Base-by-base conservation (phyloP, 495 filamentous ascomycete genomes). In the Penicillium maclennaniae region DNA sequence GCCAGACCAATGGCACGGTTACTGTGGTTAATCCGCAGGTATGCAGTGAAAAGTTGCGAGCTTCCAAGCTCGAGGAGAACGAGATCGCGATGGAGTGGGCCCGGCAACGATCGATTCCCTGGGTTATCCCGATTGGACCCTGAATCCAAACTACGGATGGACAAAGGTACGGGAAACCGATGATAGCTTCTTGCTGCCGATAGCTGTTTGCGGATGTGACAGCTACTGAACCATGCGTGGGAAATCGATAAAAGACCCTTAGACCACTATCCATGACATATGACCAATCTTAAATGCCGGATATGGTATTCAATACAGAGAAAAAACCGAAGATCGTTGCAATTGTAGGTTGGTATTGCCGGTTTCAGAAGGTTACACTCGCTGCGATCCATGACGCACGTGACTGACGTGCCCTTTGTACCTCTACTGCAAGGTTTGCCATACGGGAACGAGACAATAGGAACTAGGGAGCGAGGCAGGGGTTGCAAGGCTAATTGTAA, bases 281-380 rank as follows among this genome's bases (percentile, higher is more conserved):
- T 19, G 9, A 43, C 16, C 21, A 34, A n/a, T 16, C 46, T 0
- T 7, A 45, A 20, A 7, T 7, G 39, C 53, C 41, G 39, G 41
- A 51, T 43, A 10, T 7, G 16, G 26, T 20, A 28, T 21, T 10
- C 19, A 4, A 21, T 26, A 27, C 10, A 45, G 26, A 42, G 21
- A 47, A 40, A 26, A 26, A 25, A 20, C 20, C 20, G 17, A 42
- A 38, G 43, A 21, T 46, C 44, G 51, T 57, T 59, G 51, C 53
- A 64, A 17, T 51, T 25, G 12, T 42, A 44, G 23, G 12, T 20
- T 14, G n/a, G 25, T 43, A 16, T 55, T 41, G 58, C 58, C 44
- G 63, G 17, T 54, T 65, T 62, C 55, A 50, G 63, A 59, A 66
- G 56, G 63, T 67, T 67, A 50, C 63, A 67, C 17, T 49, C 50